phyloP scores from a whole-genome alignment of 805 yeast species.

The Candida andamanensis region DNA sequence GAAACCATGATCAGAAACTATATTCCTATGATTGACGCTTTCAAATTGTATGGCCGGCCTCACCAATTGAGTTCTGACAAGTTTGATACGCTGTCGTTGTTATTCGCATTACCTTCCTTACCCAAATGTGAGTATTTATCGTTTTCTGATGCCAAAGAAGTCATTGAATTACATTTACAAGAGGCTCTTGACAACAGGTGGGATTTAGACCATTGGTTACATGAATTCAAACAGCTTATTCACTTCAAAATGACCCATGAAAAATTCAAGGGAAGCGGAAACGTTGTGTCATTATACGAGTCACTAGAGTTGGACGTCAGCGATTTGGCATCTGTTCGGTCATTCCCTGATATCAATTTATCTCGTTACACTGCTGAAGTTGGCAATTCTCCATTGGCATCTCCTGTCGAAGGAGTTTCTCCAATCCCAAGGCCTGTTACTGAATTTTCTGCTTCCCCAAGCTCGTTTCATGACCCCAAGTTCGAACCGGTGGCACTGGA shows the following conservation, averaged over 20 bases:
- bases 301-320: slow-evolving; percentile 11
- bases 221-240: slow-evolving; percentile 15
- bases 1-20: slow-evolving; percentile 70
- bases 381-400: slow-evolving; percentile 5
- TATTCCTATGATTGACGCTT: slow-evolving; percentile 66
- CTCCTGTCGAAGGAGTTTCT: not conserved
- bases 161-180: slow-evolving; percentile 15
- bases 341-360: slow-evolving; percentile 9
- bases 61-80: slow-evolving; percentile 70
- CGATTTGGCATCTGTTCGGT: slow-evolving; percentile 11
- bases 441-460: slow-evolving; percentile 1
- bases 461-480: too few species aligned
- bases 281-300: slow-evolving; percentile 28
- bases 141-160: slow-evolving; percentile 21
- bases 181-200: slow-evolving; percentile 20
- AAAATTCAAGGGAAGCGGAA: slow-evolving; percentile 32
- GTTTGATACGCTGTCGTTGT: slow-evolving; percentile 54
- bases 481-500: too few species aligned
- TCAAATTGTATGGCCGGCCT: slow-evolving; percentile 73
- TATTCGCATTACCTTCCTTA: slow-evolving; percentile 70
- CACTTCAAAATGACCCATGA: slow-evolving; percentile 13
- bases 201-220: slow-evolving; percentile 25
- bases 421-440: not conserved
- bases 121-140: slow-evolving; percentile 61
- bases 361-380: slow-evolving; percentile 9